Base-by-base conservation (phyloP, 352 stramenopile genomes). In the Phytophthora pluvialis region DNA sequence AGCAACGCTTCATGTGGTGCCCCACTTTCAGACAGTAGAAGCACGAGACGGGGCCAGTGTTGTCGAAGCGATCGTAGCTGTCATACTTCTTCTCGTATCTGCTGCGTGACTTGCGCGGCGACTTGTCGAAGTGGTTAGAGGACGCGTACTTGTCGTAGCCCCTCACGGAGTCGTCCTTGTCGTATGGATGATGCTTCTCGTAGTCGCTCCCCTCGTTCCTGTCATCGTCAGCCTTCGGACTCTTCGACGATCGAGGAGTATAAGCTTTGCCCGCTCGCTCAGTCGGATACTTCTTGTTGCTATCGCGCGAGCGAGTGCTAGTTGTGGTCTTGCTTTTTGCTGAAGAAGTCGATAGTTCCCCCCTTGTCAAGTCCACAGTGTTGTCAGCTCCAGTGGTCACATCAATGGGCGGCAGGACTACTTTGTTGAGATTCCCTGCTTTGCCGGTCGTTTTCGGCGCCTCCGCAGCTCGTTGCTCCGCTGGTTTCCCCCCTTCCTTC, bases 1-100 rank as follows among this genome's bases (percentile, higher is more conserved):
- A 81, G 52, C 72, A 83, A 15, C 54, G 47, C 31, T 65, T 73
- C 50, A 81, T 69, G 38, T 70, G 52, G 38, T 83, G 75, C 3
- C 72, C 75, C 35, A 74, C 31, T 64, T 78, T 81, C 11, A 81
- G 56, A 28, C 75, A 83, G 28, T 81, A 83, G 44, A 78, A 83
- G 48, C 75, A 83, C 25, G 58, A 68, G 26, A 67, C 44, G 10
- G 35, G 54, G 6, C 75, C 62, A 10, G 38, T 54, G 50, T 39
- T 63, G 36, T 68, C 55, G 35, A 53, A 47, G 18, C 35, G 28
- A n/a, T 67, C 59, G 59, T 67, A 44, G 8, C 21, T 55, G 11
- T 55, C 48, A 25, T 31, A 65, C 18, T 64, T 73, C 40, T 59
- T 62, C 4, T 65, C 59, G 36, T 64, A 72, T 42, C 55, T 51